Conservation (phyloP, 1,139 yeast genomes). For the Keqinozyma sinolaborantium region DNA sequence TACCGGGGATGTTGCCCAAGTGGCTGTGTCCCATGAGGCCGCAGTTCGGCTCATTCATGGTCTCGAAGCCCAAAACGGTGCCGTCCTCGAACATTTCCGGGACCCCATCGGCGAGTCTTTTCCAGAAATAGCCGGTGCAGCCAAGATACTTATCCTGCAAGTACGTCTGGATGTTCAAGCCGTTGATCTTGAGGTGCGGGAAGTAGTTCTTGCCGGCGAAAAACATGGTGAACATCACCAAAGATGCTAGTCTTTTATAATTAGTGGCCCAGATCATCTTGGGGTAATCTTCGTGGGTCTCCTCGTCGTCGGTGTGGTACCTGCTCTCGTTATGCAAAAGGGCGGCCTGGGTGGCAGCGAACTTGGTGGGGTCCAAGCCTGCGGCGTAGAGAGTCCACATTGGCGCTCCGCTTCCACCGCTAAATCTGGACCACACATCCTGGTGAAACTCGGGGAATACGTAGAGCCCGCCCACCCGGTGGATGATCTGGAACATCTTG, state of each 20-base stretch:
- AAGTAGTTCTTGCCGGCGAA: conserved; percentile 71
- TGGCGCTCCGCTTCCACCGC: conserved; percentile 97
- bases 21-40: conserved; percentile 59
- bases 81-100: conserved; percentile 55
- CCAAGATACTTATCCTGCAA: conserved; percentile 62
- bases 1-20: conserved; percentile 44
- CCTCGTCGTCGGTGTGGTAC: conserved; percentile 26
- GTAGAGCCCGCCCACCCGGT: conserved; percentile 67
- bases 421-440: conserved; percentile 88
- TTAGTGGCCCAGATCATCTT: conserved; percentile 96
- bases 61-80: conserved; percentile 72
- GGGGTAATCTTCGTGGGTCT: conserved; percentile 36
- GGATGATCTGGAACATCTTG: conserved; percentile 54
- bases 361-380: conserved; percentile 75
- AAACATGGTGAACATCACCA: conserved; percentile 82
- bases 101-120: conserved; percentile 39
- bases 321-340: conserved; percentile 57
- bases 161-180: conserved; percentile 72
- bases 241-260: conserved; percentile 70
- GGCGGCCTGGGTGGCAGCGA: conserved; percentile 69
- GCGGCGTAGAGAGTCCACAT: conserved; percentile 96
- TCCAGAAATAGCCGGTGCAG: conserved; percentile 56
- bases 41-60: conserved; percentile 80
- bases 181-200: conserved; percentile 71
- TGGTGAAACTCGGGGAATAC: conserved; percentile 89